Evolutionary conservation across 108 stramenopile genomes (phyloP).

Genomic region (Schizochytrium sp.): DNA sequence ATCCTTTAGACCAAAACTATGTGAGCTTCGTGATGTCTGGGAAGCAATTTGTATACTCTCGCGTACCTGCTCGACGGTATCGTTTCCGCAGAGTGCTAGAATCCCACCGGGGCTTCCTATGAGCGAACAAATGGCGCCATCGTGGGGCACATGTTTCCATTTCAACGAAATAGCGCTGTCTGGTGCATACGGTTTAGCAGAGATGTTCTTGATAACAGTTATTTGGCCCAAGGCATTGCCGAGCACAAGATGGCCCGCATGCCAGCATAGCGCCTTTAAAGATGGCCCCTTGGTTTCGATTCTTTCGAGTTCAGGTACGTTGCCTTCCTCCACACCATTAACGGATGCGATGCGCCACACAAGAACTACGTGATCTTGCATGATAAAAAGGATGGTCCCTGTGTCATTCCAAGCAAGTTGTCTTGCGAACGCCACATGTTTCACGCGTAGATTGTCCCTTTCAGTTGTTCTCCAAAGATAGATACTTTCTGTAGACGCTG

Average conservation of each 20-base stretch:
- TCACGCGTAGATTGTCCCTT: neutral
- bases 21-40: neutral
- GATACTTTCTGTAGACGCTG: neutral
- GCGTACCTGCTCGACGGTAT: constrained; percentile 2
- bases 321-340: neutral
- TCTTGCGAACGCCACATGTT: neutral
- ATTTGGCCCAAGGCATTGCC: neutral
- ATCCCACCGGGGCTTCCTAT: neutral
- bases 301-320: neutral
- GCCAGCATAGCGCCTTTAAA: neutral
- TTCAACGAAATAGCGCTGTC: neutral
- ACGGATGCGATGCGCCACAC: neutral
- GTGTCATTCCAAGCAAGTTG: neutral
- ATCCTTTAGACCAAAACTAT: neutral
- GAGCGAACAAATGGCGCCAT: neutral
- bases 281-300: neutral
- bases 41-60: neutral
- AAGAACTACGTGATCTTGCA: neutral
- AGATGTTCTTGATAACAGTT: neutral
- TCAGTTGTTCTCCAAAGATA: neutral
- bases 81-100: neutral
- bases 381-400: neutral
- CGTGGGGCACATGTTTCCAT: neutral
- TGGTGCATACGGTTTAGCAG: neutral
- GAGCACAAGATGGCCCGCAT: neutral